These are phyloP conservation scores for Ceriops zippeliana DNA, from an alignment of 345 rosid species.

Conservation along the genomic window DNA sequence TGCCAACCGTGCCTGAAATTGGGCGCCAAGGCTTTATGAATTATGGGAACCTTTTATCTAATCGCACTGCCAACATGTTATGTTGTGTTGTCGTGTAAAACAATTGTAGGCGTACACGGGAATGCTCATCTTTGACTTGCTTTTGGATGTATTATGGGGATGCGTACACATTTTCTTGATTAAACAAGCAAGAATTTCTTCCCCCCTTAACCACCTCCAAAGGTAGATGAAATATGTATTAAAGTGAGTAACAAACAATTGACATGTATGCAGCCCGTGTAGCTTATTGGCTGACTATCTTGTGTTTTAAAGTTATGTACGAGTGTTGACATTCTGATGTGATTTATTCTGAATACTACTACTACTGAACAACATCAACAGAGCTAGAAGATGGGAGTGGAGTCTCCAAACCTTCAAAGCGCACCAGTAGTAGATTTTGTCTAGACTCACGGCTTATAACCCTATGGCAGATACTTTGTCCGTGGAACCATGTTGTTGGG, in stretches of 20 bases:
- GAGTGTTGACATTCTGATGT: too few species aligned
- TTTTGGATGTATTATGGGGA: conserved; percentile 5
- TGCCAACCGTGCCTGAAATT: conserved; percentile 27
- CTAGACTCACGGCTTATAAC: too few species aligned
- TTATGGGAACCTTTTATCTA: neutral
- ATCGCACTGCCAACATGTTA: neutral
- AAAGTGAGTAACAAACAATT: conserved; percentile 2
- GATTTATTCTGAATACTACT: too few species aligned
- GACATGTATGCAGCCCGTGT: neutral
- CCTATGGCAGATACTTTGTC: too few species aligned
- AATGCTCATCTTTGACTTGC: conserved; percentile 13
- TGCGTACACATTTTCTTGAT: conserved; percentile 6
- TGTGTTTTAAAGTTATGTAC: neutral
- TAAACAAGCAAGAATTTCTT: conserved; percentile 3
- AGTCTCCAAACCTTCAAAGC: too few species aligned
- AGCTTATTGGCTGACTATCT: neutral
- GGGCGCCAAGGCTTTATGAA: conserved; percentile 4
- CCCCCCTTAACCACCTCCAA: neutral
- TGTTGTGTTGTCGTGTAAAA: neutral
- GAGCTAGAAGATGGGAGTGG: too few species aligned
- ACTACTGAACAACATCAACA: too few species aligned
- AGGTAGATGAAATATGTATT: conserved; percentile 19
- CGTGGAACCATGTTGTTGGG: too few species aligned
- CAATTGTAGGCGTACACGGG: neutral
- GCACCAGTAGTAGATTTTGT: too few species aligned